Conservation (phyloP, 495 filamentous ascomycete species). For the Penicillium nucicola region DNA sequence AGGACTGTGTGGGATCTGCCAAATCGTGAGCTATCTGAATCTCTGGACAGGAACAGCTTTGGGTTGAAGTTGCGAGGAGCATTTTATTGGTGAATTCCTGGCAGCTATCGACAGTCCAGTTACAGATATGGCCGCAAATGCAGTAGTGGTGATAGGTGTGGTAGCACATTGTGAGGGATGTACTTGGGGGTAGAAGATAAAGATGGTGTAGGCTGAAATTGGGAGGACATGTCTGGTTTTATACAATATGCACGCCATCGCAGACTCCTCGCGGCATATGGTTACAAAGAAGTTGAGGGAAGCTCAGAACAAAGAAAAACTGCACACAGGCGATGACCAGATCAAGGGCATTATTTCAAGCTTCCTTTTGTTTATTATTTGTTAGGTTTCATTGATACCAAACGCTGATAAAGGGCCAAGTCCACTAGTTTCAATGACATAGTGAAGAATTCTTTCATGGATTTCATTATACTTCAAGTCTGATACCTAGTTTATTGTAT, state of each 20-base stretch:
- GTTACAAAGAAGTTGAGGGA: too few relatives aligned
- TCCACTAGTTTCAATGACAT: neutral
- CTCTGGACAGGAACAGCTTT: neutral
- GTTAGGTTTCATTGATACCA: too few relatives aligned
- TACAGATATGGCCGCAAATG: slow-evolving; percentile 29
- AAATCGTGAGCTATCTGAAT: slow-evolving; percentile 7
- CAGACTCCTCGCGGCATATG: too few relatives aligned
- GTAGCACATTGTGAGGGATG: slow-evolving; percentile 20
- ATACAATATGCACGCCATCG: too few relatives aligned
- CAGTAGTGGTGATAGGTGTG: slow-evolving; percentile 28
- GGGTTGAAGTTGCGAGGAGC: slow-evolving; percentile 1
- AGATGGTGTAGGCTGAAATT: neutral
- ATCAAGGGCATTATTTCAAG: neutral
- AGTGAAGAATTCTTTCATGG: too few relatives aligned
- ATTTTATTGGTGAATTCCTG: slow-evolving; percentile 17
- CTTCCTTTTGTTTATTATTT: neutral
- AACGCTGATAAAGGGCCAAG: too few relatives aligned
- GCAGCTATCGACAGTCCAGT: slow-evolving; percentile 25
- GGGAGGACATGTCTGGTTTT: too few relatives aligned
- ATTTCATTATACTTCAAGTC: too few relatives aligned
- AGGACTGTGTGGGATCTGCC: neutral
- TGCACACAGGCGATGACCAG: neutral
- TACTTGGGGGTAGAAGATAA: neutral
- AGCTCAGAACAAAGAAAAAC: neutral
- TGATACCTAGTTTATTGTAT: too few relatives aligned